Percentiles rank a stretch among this genome's conserved stretches.
These are phyloP conservation scores for Pholiota conissans DNA, from an alignment of 768 basidiomycete genomes.

Conservation along the genomic window DNA sequence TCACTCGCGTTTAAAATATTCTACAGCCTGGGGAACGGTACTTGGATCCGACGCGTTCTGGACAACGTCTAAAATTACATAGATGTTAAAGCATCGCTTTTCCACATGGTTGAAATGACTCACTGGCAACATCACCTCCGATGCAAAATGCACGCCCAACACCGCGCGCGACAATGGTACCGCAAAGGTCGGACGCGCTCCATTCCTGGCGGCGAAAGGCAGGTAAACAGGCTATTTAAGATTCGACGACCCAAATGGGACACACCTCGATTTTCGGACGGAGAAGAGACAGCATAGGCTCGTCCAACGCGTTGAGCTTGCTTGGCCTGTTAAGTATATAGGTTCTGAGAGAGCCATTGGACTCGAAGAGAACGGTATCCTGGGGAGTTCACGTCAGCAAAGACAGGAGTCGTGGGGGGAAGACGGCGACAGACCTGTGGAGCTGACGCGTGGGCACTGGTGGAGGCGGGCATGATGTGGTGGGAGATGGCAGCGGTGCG, in stretches of 20 bases:
- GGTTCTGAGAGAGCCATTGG: constrained; percentile 58
- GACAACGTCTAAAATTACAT: constrained; percentile 49
- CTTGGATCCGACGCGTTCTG: constrained; percentile 45
- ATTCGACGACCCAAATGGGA: constrained; percentile 1
- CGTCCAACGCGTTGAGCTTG: constrained; percentile 83
- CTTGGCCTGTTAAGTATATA: constrained; percentile 79
- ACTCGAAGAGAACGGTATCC: constrained; percentile 68
- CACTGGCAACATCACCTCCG: constrained; percentile 92
- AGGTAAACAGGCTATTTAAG: constrained; percentile 7
- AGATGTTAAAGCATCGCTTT: constrained; percentile 1
- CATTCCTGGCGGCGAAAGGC: constrained; percentile 61
- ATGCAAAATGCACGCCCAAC: constrained; percentile 84
- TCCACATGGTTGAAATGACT: constrained; percentile 28
- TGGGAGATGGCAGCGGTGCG: constrained; percentile 46
- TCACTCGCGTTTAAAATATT: constrained; percentile 90
- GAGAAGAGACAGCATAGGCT: constrained; percentile 73
- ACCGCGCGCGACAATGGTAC: constrained; percentile 72
- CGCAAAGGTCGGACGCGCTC: constrained; percentile 68
- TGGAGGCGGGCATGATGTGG: constrained; percentile 47
- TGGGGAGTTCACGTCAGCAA: constrained; percentile 17
- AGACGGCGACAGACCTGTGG: constrained; percentile 36
- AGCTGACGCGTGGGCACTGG: constrained; percentile 18
- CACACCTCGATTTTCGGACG: constrained; percentile 74
- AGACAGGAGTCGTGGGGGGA: constrained; percentile 9
- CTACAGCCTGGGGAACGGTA: constrained; percentile 65